A percentile compares a stretch with the other conserved stretches of the same genome.
These are phyloP conservation scores for Monosporascus cannonballus DNA, from an alignment of 2,329 filamentous ascomycete species.

Conservation along the genomic window DNA sequence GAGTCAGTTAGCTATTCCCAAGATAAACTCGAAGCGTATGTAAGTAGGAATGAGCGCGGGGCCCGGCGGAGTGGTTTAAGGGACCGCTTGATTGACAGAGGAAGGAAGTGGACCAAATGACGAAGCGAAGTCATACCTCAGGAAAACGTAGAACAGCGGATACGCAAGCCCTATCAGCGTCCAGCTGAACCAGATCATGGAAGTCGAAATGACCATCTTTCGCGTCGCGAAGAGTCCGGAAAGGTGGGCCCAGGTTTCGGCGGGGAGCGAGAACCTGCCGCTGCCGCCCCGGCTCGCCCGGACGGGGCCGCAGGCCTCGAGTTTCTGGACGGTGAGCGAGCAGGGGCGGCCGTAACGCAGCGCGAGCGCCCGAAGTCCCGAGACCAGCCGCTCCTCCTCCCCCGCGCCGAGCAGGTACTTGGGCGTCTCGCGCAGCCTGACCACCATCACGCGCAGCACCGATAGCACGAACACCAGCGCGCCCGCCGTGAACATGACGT, in stretches of 20 bases:
- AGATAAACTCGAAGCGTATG: too few relatives aligned
- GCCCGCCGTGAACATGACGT: conserved; percentile 41
- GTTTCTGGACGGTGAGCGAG: conserved; percentile 23
- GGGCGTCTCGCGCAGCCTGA: conserved; percentile 52
- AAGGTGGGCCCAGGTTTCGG: conserved; percentile 45
- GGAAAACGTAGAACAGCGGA: conserved; percentile 69
- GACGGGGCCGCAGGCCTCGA: conserved; percentile 37
- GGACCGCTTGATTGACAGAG: not conserved
- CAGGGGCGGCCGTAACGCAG: not conserved
- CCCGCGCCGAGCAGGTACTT: conserved; percentile 52
- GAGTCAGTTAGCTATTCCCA: too few relatives aligned
- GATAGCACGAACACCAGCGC: conserved; percentile 43
- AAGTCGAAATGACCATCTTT: conserved; percentile 54
- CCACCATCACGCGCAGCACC: conserved; percentile 45
- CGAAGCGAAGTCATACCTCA: conserved; percentile 41
- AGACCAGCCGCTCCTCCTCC: conserved; percentile 44
- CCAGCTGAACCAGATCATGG: conserved; percentile 65
- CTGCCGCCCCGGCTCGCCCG: conserved; percentile 19
- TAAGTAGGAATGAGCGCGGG: too few relatives aligned
- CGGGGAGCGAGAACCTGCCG: conserved; percentile 25
- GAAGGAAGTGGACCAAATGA: not conserved
- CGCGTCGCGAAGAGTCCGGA: conserved; percentile 58
- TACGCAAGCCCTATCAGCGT: conserved; percentile 65
- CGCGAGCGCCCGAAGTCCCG: conserved; percentile 21
- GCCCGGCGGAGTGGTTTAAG: too few relatives aligned